These are phyloP conservation scores for Cucumis sativus DNA, from an alignment of 306 rosid species.

Conservation along the genomic window Cucumber_9930_V3 NC_026660.2:23764001-23764500, in stretches of 20 bases:
- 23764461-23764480: slow-evolving; percentile 9
- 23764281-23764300: slow-evolving; percentile 61
- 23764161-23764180: neutral
- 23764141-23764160: too few species aligned
- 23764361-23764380: slow-evolving; percentile 87
- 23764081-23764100: too few species aligned
- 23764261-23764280: slow-evolving; percentile 69
- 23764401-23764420: slow-evolving; percentile 59
- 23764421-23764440: slow-evolving; percentile 28
- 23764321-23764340: slow-evolving; percentile 86
- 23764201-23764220: slow-evolving; percentile 71
- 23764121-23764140: neutral
- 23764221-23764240: slow-evolving; percentile 80
- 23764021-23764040: neutral
- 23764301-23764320: slow-evolving; percentile 71
- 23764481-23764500: slow-evolving; percentile 21
- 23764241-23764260: slow-evolving; percentile 64
- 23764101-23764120: too few species aligned
- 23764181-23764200: slow-evolving; percentile 5
- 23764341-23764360: slow-evolving; percentile 79
- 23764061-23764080: neutral
- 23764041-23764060: neutral
- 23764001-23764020: too few species aligned
- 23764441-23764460: slow-evolving; percentile 9
- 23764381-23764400: slow-evolving; percentile 87